Base-by-base conservation (phyloP, 1,139 yeast genomes). In the Debaryomycetaceae sp. region DNA sequence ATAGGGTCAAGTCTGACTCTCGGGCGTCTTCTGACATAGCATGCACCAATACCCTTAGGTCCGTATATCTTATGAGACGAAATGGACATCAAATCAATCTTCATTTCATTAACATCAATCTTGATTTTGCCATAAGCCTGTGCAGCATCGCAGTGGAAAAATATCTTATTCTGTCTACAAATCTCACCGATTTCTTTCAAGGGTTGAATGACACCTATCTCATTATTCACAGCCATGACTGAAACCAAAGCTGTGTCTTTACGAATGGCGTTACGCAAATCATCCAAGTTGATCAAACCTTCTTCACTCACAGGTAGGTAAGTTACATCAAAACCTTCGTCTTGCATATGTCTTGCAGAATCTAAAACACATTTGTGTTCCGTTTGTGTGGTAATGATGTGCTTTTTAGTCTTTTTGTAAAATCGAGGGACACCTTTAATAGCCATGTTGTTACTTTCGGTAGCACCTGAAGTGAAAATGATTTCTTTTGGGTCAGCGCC, bases 121-220 rank as follows among this genome's bases (percentile, higher is more conserved):
- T 90, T 89, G 45, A 95, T 80, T 67, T 95, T 95, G 52, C 99
- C 99, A 61, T 82, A 88, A 4, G 97, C 99, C 69, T 93, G 99
- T 17, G 99, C 99, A 46, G 87, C 96, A 64, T 93, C 99, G n/a
- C 98, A 85, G 68, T 93, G 99, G 84, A 95, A 93, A 60, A 90
- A 93, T 36, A 93, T 84, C 72, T 95, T 93, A 62, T 88, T 75
- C 55, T 81, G 79, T 55, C 93, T 81, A 69, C 99, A 93, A 49
- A 93, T 76, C 49, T 76, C 69, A 42, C 99, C 99, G 58, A 93
- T 95, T 65, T 90, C 97, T 59, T 88, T 95, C 48, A 93, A 73
- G 5, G 98, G 99, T 70, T 93, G 99, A 59, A 91, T 83, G 37
- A 95, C 98, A 45, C 99, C 99, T 56, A 93, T 93, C 73, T 93